A percentile compares a stretch with the other conserved stretches of the same genome.
Conservation (phyloP, 257 asterid genomes). For the Nicotiana knightiana region DNA sequence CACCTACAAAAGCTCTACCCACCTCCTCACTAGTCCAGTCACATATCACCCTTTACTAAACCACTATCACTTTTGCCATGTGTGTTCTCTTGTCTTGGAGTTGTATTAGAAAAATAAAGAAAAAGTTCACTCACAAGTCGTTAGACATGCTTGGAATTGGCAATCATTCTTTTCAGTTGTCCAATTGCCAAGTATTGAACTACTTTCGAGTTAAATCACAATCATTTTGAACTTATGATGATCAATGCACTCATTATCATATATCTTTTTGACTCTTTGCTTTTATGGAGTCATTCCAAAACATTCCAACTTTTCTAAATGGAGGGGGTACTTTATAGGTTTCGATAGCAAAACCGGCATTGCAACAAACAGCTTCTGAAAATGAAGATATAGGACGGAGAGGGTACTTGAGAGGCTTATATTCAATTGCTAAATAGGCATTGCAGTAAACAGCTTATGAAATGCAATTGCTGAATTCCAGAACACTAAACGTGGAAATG, state of each 20-base stretch:
- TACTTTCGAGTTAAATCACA: not conserved
- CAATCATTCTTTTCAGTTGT: not conserved
- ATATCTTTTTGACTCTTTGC: not conserved
- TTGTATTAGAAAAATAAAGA: not conserved
- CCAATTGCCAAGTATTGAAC: not conserved
- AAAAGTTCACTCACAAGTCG: not conserved
- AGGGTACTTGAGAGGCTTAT: not conserved
- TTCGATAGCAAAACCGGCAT: not conserved
- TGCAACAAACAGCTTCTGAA: not conserved
- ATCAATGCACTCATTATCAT: not conserved
- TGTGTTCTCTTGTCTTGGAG: not conserved
- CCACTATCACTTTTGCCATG: not conserved
- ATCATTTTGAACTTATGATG: slow-evolving; percentile 2
- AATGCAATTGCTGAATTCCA: not conserved
- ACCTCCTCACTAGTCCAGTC: not conserved
- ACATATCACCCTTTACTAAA: not conserved
- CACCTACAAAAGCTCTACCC: not conserved
- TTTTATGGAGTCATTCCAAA: not conserved
- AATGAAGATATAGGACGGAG: not conserved
- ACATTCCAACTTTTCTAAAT: not conserved
- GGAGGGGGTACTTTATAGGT: not conserved
- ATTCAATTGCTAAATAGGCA: not conserved
- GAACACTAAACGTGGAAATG: not conserved
- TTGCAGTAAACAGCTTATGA: not conserved
- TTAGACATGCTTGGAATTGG: not conserved